phyloP scores from a whole-genome alignment of 768 basidiomycete genomes.

The Coprinopsis marcescibilis region DNA sequence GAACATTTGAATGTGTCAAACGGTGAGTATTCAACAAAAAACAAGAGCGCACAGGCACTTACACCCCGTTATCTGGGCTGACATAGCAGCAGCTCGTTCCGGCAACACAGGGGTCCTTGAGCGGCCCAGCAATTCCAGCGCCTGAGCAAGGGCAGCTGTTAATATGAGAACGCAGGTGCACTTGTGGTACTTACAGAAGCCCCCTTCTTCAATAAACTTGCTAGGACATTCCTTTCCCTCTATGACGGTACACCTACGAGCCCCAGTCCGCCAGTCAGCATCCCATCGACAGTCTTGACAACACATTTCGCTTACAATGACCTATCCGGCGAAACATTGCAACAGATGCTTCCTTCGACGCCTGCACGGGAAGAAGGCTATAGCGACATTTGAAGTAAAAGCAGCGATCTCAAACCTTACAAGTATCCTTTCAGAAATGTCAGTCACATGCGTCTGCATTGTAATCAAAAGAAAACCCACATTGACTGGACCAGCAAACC shows the following conservation, averaged over 20 bases:
- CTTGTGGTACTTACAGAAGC: conserved; percentile 10
- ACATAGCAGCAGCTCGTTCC: conserved; percentile 20
- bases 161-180: background rate
- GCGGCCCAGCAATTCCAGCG: conserved; percentile 14
- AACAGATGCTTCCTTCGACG: conserved; percentile 15
- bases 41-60: background rate
- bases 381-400: background rate
- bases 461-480: background rate
- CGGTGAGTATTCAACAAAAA: too few relatives aligned
- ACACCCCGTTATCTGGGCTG: conserved; percentile 18
- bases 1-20: too few relatives aligned
- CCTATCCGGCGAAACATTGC: conserved; percentile 12
- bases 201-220: conserved; percentile 14
- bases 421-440: background rate
- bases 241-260: conserved; percentile 12
- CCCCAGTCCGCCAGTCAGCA: background rate
- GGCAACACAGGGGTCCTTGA: conserved; percentile 11
- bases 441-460: background rate
- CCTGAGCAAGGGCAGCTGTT: conserved; percentile 1
- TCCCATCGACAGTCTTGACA: background rate
- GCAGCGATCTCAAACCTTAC: background rate
- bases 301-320: conserved; percentile 11
- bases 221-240: conserved; percentile 13
- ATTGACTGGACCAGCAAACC: conserved; percentile 8
- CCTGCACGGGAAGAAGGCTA: conserved; percentile 8